A percentile compares a stretch with the other conserved stretches of the same genome.
Conservation (phyloP, 2,329 filamentous ascomycete genomes). For the Neonectria sp. region DNA sequence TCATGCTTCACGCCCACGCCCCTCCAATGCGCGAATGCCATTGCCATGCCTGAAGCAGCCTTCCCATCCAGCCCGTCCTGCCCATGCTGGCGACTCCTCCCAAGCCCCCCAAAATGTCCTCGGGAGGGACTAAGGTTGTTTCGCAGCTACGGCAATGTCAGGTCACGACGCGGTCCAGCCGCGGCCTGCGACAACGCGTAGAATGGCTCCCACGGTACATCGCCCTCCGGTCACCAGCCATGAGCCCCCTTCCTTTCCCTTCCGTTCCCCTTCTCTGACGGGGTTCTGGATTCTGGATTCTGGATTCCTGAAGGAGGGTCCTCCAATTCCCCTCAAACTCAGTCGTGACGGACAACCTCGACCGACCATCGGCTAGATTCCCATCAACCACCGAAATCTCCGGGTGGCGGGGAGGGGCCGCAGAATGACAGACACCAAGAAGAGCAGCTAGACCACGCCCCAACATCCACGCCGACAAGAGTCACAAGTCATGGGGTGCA, state of each 20-base stretch:
- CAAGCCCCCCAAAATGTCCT: constrained; percentile 30
- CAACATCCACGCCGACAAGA: constrained; percentile 1
- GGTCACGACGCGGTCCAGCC: constrained; percentile 28
- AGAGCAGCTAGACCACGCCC: background rate
- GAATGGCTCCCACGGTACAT: constrained; percentile 34
- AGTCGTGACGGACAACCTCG: constrained; percentile 14
- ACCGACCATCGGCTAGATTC: constrained; percentile 14
- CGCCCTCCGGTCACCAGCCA: constrained; percentile 28
- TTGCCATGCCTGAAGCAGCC: constrained; percentile 1
- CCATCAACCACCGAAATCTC: constrained; percentile 23
- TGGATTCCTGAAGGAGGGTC: constrained; percentile 35
- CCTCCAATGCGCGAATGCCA: constrained; percentile 2
- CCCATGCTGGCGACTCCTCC: constrained; percentile 1
- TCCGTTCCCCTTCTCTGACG: constrained; percentile 21
- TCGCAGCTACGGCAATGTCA: constrained; percentile 32
- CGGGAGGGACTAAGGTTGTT: constrained; percentile 27
- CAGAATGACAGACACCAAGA: constrained; percentile 6
- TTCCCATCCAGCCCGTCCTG: background rate
- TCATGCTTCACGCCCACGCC: constrained; percentile 1
- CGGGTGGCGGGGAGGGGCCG: constrained; percentile 12
- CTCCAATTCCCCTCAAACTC: constrained; percentile 48
- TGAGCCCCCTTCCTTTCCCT: constrained; percentile 20
- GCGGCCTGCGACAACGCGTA: constrained; percentile 9
- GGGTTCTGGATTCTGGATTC: constrained; percentile 32
- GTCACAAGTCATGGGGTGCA: background rate